Percentiles rank a stretch among this genome's conserved stretches.
Evolutionary conservation across 768 basidiomycete genomes (phyloP).

Genomic region (Lentinula detonsa): DNA sequence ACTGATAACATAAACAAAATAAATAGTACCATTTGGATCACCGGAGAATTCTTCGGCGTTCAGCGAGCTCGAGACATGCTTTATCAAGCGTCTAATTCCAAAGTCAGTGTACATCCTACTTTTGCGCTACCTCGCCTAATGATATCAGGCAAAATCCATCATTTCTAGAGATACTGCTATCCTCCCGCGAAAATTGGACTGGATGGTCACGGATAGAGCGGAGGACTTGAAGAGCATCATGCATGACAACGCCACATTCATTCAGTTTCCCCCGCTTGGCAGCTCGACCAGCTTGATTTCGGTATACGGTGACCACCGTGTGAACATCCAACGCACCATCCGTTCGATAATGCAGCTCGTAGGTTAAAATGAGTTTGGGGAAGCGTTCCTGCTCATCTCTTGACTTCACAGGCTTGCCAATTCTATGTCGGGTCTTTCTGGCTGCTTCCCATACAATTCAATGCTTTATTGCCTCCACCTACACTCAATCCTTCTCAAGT

Average conservation of each 20-base stretch:
- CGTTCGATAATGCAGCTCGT: conserved; percentile 93
- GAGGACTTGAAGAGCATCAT: conserved; percentile 91
- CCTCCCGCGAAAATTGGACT: conserved; percentile 93
- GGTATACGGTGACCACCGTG: conserved; percentile 89
- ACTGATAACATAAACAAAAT: conserved; percentile 40
- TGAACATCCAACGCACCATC: conserved; percentile 92
- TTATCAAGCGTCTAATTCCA: conserved; percentile 77
- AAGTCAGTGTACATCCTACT: conserved; percentile 42
- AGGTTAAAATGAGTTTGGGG: conserved; percentile 22
- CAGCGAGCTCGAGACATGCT: conserved; percentile 95
- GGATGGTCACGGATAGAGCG: conserved; percentile 95
- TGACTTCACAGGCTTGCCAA: conserved; percentile 68
- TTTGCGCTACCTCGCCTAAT: background rate
- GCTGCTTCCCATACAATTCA: conserved; percentile 91
- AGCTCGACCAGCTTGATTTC: conserved; percentile 90
- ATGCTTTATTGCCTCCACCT: conserved; percentile 79
- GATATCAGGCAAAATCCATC: conserved; percentile 70
- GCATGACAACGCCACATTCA: conserved; percentile 95
- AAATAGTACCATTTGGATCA: conserved; percentile 87
- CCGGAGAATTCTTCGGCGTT: conserved; percentile 95
- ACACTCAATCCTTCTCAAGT: conserved; percentile 80
- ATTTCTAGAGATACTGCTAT: conserved; percentile 92
- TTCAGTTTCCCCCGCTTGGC: conserved; percentile 89
- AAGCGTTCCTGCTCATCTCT: background rate
- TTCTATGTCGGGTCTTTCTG: conserved; percentile 97